Evolutionary conservation across 257 asterid species (phyloP).

Genomic region (Nicotiana paniculata): DNA sequence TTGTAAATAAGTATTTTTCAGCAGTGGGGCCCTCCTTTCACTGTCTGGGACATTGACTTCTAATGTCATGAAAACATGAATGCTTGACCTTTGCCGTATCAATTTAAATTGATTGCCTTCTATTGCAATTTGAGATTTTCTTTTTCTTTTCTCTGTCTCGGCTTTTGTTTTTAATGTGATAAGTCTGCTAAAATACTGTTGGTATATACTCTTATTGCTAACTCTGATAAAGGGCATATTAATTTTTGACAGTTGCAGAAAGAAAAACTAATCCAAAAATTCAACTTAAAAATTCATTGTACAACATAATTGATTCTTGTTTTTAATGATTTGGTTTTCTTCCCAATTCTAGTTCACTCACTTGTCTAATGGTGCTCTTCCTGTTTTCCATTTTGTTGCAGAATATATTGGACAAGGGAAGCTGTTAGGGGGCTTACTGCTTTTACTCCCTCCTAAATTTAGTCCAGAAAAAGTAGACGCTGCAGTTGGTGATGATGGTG

Average conservation of each 20-base stretch:
- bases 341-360: neutral
- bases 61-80: neutral
- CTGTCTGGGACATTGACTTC: neutral
- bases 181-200: neutral
- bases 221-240: neutral
- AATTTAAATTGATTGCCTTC: neutral
- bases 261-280: neutral
- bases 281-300: neutral
- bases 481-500: conserved; percentile 31
- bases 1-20: neutral
- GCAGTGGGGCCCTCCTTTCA: neutral
- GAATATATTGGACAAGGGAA: conserved; percentile 75
- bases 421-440: conserved; percentile 79
- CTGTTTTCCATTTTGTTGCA: conserved; percentile 29
- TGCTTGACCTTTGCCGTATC: neutral
- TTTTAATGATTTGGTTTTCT: neutral
- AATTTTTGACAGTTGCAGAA: neutral
- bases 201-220: neutral
- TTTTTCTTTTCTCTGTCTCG: neutral
- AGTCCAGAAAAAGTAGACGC: conserved; percentile 41
- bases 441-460: conserved; percentile 68
- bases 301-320: neutral
- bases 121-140: neutral
- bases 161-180: neutral
- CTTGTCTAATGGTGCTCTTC: neutral